These are phyloP conservation scores for Plasmodium reichenowi DNA, from an alignment of 169 alveolate genomes.

Conservation along the genomic window DNA sequence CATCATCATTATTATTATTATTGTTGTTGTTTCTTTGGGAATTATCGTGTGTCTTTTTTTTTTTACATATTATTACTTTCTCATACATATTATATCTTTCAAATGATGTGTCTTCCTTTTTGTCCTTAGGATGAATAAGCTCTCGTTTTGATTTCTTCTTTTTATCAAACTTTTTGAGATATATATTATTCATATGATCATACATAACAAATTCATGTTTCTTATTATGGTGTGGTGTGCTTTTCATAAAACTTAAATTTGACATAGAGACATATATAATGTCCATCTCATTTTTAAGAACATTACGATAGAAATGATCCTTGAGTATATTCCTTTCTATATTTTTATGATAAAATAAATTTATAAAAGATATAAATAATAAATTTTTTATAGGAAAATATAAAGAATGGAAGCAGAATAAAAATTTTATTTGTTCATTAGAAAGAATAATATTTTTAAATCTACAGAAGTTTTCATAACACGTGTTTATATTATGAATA, in stretches of 20 bases:
- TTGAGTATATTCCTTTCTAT: slow-evolving; percentile 15
- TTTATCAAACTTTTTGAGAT: no score
- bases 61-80: background rate
- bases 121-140: no score
- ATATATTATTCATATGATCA: no score
- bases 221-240: no score
- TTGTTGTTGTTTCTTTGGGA: background rate
- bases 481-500: slow-evolving; percentile 2
- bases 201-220: no score
- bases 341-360: slow-evolving; percentile 15
- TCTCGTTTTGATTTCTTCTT: background rate
- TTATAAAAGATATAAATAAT: slow-evolving; percentile 39
- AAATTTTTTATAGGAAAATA: slow-evolving; percentile 57
- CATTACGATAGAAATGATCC: slow-evolving; percentile 22
- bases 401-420: slow-evolving; percentile 39
- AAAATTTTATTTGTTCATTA: slow-evolving; percentile 40
- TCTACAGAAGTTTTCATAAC: slow-evolving; percentile 18
- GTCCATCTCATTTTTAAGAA: slow-evolving; percentile 62
- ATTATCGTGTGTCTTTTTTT: background rate
- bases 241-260: slow-evolving; percentile 17
- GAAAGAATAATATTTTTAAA: slow-evolving; percentile 35
- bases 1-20: background rate
- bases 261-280: slow-evolving; percentile 25
- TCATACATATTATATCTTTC: background rate
- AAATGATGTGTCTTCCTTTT: no score